Conservation (phyloP, 2,329 filamentous ascomycete species). For the Chalaropsis ovoidea region DNA sequence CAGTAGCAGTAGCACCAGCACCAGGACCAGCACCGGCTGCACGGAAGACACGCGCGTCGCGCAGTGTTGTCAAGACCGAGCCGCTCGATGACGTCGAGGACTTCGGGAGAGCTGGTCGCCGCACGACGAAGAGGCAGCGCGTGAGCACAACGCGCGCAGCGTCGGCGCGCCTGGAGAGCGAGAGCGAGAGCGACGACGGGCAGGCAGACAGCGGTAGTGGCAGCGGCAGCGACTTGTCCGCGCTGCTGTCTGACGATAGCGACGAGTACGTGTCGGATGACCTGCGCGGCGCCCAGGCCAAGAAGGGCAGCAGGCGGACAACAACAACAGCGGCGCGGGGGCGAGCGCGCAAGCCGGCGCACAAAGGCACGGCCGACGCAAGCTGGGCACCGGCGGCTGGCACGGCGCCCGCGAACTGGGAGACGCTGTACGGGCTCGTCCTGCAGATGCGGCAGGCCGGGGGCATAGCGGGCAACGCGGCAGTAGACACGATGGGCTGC, state of each 20-base stretch:
- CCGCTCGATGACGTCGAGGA: conserved; percentile 49
- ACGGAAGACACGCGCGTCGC: background rate
- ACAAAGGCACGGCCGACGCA: too few relatives aligned
- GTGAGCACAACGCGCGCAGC: conserved; percentile 27
- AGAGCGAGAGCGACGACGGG: background rate
- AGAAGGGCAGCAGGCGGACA: conserved; percentile 18
- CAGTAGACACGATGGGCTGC: conserved; percentile 97
- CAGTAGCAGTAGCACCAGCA: too few relatives aligned
- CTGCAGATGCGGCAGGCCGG: conserved; percentile 60
- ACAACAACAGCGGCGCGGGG: background rate
- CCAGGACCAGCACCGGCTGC: background rate
- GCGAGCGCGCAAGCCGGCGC: conserved; percentile 35
- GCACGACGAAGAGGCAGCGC: conserved; percentile 42
- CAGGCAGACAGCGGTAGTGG: background rate
- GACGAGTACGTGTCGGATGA: conserved; percentile 6
- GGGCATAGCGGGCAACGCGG: conserved; percentile 56
- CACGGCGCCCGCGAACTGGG: conserved; percentile 64
- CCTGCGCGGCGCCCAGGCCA: background rate
- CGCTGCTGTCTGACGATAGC: conserved; percentile 19
- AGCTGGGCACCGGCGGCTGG: background rate
- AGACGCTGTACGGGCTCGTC: conserved; percentile 66
- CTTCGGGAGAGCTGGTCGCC: conserved; percentile 30
- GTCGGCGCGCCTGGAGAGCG: background rate
- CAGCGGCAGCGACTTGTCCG: background rate
- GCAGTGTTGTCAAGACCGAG: conserved; percentile 15